These are phyloP conservation scores for Flueggea neowawraea DNA, from an alignment of 441 rosid species.

Conservation along the genomic window DNA sequence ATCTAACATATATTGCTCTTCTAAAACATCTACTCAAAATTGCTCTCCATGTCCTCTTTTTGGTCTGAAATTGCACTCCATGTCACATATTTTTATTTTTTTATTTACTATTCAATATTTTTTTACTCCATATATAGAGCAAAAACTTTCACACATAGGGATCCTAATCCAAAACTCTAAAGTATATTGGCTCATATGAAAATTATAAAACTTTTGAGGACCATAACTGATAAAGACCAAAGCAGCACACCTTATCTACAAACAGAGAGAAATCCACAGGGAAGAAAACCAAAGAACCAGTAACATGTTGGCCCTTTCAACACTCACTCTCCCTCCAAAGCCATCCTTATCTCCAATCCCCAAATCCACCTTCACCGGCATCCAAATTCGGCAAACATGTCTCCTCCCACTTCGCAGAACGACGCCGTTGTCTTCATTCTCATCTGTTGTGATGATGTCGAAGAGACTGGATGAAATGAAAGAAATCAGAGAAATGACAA, in stretches of 20 bases:
- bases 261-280: not conserved
- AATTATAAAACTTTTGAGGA: too few species aligned
- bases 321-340: slow-evolving; percentile 29
- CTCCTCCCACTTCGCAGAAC: slow-evolving; percentile 25
- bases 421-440: slow-evolving; percentile 15
- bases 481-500: slow-evolving; percentile 64
- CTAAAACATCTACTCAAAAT: too few species aligned
- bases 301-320: slow-evolving; percentile 56
- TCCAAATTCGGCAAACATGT: slow-evolving; percentile 35
- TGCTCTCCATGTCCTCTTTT: too few species aligned
- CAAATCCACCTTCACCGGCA: slow-evolving; percentile 50
- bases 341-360: slow-evolving; percentile 17
- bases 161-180: too few species aligned
- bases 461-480: slow-evolving; percentile 77
- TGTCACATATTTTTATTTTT: too few species aligned
- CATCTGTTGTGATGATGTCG: slow-evolving; percentile 72
- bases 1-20: too few species aligned
- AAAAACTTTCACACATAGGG: too few species aligned
- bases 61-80: too few species aligned
- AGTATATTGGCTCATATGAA: too few species aligned
- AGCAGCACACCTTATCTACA: not conserved
- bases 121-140: too few species aligned
- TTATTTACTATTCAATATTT: too few species aligned
- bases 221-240: too few species aligned
- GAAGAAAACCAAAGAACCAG: slow-evolving; percentile 1